Evolutionary conservation across 1,139 yeast genomes (phyloP).

Genomic region (Debaryomycetaceae sp.): DNA sequence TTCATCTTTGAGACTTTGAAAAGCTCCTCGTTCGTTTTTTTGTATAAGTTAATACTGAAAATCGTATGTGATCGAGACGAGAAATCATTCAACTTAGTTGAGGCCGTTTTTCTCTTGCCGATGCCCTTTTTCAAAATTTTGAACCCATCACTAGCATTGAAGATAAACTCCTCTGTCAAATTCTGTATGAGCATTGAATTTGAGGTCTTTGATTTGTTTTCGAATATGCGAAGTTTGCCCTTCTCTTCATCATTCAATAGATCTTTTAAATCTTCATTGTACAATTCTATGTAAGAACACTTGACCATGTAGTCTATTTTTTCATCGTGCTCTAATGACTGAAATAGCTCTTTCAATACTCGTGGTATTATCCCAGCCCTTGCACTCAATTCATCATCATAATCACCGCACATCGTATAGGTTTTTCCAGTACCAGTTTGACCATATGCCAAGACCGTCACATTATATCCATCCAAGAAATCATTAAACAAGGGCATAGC

Average conservation of each 20-base stretch:
- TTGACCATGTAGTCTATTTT: constrained; percentile 54
- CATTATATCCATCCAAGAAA: constrained; percentile 67
- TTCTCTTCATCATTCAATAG: constrained; percentile 44
- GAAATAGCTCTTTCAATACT: constrained; percentile 53
- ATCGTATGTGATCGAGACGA: constrained; percentile 75
- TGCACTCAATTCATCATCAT: constrained; percentile 16
- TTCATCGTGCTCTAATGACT: constrained; percentile 24
- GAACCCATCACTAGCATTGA: constrained; percentile 53
- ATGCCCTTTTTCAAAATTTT: constrained; percentile 52
- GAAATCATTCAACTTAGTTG: constrained; percentile 65
- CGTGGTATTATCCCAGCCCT: constrained; percentile 71
- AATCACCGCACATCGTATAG: constrained; percentile 77
- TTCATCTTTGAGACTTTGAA: constrained; percentile 63
- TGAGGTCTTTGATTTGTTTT: constrained; percentile 23
- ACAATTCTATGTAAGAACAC: constrained; percentile 70
- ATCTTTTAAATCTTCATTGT: constrained; percentile 70
- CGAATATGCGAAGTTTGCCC: constrained; percentile 51
- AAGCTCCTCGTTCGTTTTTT: constrained; percentile 37
- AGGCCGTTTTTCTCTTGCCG: constrained; percentile 57
- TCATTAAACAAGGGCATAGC: constrained; percentile 64
- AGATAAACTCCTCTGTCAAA: constrained; percentile 52
- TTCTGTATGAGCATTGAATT: constrained; percentile 43
- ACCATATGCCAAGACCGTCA: constrained; percentile 82
- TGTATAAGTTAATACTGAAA: constrained; percentile 58
- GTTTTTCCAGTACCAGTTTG: constrained; percentile 92